Evolutionary conservation across 352 stramenopile species (phyloP), one percentile per base, ranked within the genome.

Genomic region (Pythium diclinum): DNA sequence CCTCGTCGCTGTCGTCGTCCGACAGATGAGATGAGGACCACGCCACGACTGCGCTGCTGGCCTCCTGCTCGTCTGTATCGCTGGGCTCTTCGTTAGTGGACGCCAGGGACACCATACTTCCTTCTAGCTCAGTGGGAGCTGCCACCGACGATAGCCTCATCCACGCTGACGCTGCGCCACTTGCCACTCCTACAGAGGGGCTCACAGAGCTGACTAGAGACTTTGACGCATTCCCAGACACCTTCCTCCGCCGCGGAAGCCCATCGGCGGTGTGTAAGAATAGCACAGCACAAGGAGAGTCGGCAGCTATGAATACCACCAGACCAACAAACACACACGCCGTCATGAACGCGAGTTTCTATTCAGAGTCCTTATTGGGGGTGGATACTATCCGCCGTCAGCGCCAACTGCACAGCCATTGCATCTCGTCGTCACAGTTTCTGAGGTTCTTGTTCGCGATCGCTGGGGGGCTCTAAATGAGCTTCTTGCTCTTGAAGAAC

Each of bases 401-500:
- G 4, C 36, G 11, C n/a, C 36, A 8, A 42, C 36, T 16, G 4
- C 36, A 14, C 36, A 17, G 10, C 13, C 36, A 42, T 17, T 42
- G 13, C 36, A 42, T 6, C 36, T 16, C 36, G 36, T 10, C 13
- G 36, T 6, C 36, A 6, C 36, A 17, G 36, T 42, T 16, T 42
- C 13, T 38, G 30, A 59, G 10, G 33, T 25, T 11, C 19, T 36
- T 36, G n/a, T 16, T 56, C 48, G 33, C 33, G 33, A 19, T 48
- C 40, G 14, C 25, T 21, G 16, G 14, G 3, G 8, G 21, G 19
- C 47, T 61, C 71, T 92, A 96, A 64, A 96, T 94, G 65, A 96
- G 80, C 72, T 96, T 96, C 72, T 95, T 95, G 75, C 83, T 92
- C 78, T 96, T 96, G 83, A 96, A 96, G 59, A 96, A 96, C 67